Percentiles rank a stretch among this genome's conserved stretches.
These are phyloP conservation scores for Basidiobolus meristosporus DNA, from an alignment of 371 early-diverging fungal genomes.

Conservation along the genomic window DNA sequence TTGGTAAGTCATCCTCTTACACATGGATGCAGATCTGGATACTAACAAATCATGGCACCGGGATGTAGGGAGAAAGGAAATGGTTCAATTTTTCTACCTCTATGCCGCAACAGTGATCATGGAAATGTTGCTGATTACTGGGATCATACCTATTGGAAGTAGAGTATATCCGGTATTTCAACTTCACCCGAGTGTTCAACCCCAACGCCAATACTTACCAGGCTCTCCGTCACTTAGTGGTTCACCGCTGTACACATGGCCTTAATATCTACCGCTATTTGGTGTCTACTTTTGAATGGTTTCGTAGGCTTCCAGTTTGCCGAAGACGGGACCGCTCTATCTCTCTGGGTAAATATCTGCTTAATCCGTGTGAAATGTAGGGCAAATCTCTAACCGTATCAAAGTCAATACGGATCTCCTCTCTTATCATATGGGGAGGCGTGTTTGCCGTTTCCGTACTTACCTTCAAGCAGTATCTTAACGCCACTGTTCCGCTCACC, in stretches of 20 bases:
- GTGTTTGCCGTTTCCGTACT: no score
- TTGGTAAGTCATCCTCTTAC: constrained; percentile 46
- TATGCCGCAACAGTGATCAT: constrained; percentile 67
- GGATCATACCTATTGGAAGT: constrained; percentile 72
- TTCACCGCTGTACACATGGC: constrained; percentile 73
- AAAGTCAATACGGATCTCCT: constrained; percentile 78
- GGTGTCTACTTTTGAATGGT: constrained; percentile 84
- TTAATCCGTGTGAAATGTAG: no score
- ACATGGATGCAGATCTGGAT: neutral
- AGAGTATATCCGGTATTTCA: constrained; percentile 58
- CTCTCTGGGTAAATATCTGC: constrained; percentile 54
- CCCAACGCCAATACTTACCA: neutral
- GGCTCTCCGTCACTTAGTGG: constrained; percentile 39
- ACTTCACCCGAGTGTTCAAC: neutral
- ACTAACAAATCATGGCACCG: neutral
- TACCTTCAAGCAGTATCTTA: no score
- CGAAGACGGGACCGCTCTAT: constrained; percentile 84
- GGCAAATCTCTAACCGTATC: no score
- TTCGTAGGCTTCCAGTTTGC: constrained; percentile 92
- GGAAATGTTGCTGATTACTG: constrained; percentile 72
- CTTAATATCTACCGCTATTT: constrained; percentile 63
- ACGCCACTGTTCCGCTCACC: constrained; percentile 34
- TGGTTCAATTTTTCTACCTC: constrained; percentile 90
- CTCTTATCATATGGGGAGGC: no score
- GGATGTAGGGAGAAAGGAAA: constrained; percentile 75